These are phyloP conservation scores for Xylaria telfairii DNA, from an alignment of 495 filamentous ascomycete genomes.

Conservation along the genomic window DNA sequence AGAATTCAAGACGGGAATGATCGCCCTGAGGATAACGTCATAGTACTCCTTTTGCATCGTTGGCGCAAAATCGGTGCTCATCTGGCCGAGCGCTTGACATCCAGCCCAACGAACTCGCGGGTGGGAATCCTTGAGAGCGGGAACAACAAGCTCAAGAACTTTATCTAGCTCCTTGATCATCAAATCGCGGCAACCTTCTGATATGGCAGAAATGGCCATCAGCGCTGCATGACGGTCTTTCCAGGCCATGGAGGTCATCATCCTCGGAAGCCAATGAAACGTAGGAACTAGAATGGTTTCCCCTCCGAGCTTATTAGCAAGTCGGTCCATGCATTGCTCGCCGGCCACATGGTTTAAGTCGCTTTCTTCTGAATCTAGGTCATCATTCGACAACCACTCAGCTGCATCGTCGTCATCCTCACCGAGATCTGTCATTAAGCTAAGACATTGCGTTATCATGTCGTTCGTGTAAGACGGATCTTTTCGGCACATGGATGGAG, in stretches of 20 bases:
- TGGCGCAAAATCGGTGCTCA: slow-evolving; percentile 99
- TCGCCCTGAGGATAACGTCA: slow-evolving; percentile 79
- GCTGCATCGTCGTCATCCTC: slow-evolving; percentile 93
- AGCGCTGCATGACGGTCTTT: slow-evolving; percentile 95
- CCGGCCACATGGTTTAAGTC: slow-evolving; percentile 98
- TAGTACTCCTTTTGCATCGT: slow-evolving; percentile 99
- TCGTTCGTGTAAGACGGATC: slow-evolving; percentile 86
- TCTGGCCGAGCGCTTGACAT: slow-evolving; percentile 98
- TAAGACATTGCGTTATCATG: slow-evolving; percentile 99
- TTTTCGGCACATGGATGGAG: slow-evolving; percentile 91
- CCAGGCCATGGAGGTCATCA: slow-evolving; percentile 97
- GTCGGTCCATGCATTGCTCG: slow-evolving; percentile 97
- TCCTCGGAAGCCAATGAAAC: slow-evolving; percentile 94
- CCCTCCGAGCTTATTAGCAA: slow-evolving; percentile 97
- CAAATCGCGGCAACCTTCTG: slow-evolving; percentile 93
- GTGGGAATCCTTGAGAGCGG: slow-evolving; percentile 88
- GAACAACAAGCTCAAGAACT: slow-evolving; percentile 90
- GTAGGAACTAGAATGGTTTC: slow-evolving; percentile 86
- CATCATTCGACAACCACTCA: slow-evolving; percentile 93
- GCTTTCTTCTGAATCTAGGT: slow-evolving; percentile 95
- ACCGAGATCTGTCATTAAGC: slow-evolving; percentile 98
- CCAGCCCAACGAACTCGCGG: slow-evolving; percentile 97
- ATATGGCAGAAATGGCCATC: slow-evolving; percentile 99
- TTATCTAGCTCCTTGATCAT: slow-evolving; percentile 95
- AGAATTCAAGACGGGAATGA: slow-evolving; percentile 90